Conservation (phyloP, 2,329 filamentous ascomycete species). For the Byssothecium circinans region DNA sequence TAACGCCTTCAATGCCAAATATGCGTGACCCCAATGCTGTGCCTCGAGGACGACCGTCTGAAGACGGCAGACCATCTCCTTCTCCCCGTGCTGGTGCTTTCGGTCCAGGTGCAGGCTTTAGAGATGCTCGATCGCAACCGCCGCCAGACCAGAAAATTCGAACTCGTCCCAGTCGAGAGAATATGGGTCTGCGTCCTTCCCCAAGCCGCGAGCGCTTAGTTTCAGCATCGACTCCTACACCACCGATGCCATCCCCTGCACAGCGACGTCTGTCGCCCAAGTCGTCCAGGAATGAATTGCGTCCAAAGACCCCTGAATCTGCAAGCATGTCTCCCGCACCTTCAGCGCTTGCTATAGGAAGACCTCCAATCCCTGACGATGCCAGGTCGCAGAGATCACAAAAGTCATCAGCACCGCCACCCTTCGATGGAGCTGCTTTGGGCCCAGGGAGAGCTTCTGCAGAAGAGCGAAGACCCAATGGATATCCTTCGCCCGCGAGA, state of each 20-base stretch:
- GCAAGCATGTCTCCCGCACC: constrained; percentile 20
- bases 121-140: constrained; percentile 29
- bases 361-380: constrained; percentile 33
- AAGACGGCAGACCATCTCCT: constrained; percentile 4
- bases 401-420: constrained; percentile 30
- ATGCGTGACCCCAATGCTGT: constrained; percentile 4
- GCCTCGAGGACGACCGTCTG: constrained; percentile 9
- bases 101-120: constrained; percentile 20
- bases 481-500: constrained; percentile 25
- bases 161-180: constrained; percentile 39
- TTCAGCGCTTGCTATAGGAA: constrained; percentile 28
- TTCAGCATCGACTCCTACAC: constrained; percentile 18
- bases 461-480: constrained; percentile 36
- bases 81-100: constrained; percentile 9
- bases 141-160: constrained; percentile 41
- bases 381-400: constrained; percentile 33
- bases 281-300: constrained; percentile 44
- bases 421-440: constrained; percentile 20
- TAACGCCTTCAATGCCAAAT: constrained; percentile 9
- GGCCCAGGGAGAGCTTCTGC: constrained; percentile 20
- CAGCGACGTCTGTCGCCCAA: constrained; percentile 43
- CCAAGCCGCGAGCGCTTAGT: constrained; percentile 35
- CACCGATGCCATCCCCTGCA: constrained; percentile 31
- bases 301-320: constrained; percentile 39
- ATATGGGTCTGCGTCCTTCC: constrained; percentile 34